These are phyloP conservation scores for Microbotryum intermedium DNA, from an alignment of 1,284 basidiomycete species.

Conservation along the genomic window DNA sequence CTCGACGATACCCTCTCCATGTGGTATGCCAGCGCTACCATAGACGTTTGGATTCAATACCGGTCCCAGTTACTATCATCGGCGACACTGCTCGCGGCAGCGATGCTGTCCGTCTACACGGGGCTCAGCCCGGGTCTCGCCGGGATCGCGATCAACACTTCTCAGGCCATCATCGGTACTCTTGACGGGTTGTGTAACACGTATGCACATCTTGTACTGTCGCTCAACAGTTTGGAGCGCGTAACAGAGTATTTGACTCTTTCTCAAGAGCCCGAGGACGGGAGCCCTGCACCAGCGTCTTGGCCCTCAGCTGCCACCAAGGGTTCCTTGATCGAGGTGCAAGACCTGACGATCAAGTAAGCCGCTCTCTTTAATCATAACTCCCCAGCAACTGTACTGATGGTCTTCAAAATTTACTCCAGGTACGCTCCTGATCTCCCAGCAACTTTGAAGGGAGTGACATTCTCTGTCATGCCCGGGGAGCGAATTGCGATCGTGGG, in stretches of 20 bases:
- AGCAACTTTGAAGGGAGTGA: slow-evolving; percentile 65
- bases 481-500: slow-evolving; percentile 62
- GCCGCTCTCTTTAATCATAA: not conserved
- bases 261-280: slow-evolving; percentile 59
- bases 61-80: slow-evolving; percentile 23
- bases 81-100: slow-evolving; percentile 16
- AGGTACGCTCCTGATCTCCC: slow-evolving; percentile 67
- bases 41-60: slow-evolving; percentile 34
- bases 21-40: slow-evolving; percentile 37
- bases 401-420: not conserved
- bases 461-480: slow-evolving; percentile 59
- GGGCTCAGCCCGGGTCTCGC: slow-evolving; percentile 64
- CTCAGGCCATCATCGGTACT: slow-evolving; percentile 39
- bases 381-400: no score
- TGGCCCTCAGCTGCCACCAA: slow-evolving; percentile 55
- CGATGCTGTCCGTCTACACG: slow-evolving; percentile 60
- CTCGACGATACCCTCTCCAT: slow-evolving; percentile 22
- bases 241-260: slow-evolving; percentile 78
- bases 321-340: slow-evolving; percentile 52
- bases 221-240: slow-evolving; percentile 69
- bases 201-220: slow-evolving; percentile 32
- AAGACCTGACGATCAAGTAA: slow-evolving; percentile 65
- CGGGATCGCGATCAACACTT: slow-evolving; percentile 68
- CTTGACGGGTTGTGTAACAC: slow-evolving; percentile 17
- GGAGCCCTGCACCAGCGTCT: slow-evolving; percentile 26